A percentile compares a stretch with the other conserved stretches of the same genome.
These are phyloP conservation scores for Hypocrella siamensis DNA, from an alignment of 2,329 filamentous ascomycete genomes.

Conservation along the genomic window DNA sequence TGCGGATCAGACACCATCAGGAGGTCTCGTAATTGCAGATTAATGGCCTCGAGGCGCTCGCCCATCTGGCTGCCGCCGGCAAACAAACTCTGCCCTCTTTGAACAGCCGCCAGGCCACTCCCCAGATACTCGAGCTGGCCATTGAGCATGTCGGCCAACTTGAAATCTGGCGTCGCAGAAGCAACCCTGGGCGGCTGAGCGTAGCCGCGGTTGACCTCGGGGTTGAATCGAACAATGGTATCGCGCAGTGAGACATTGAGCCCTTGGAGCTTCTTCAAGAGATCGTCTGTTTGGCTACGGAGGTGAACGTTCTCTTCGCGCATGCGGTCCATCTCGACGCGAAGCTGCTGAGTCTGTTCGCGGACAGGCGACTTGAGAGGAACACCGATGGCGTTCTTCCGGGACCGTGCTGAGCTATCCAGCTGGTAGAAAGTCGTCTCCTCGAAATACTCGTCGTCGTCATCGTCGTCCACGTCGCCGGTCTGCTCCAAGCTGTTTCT, in stretches of 20 bases:
- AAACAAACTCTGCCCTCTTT: constrained; percentile 35
- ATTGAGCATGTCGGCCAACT: constrained; percentile 30
- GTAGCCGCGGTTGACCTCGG: constrained; percentile 33
- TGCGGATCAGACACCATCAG: constrained; percentile 31
- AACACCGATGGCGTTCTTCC: constrained; percentile 35
- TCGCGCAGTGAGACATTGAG: constrained; percentile 53
- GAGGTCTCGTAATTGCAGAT: constrained; percentile 45
- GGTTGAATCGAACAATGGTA: constrained; percentile 49
- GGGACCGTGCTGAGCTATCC: constrained; percentile 40
- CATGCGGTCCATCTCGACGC: constrained; percentile 28
- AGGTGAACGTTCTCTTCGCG: constrained; percentile 29
- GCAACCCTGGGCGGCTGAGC: constrained; percentile 22
- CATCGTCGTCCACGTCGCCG: constrained; percentile 26
- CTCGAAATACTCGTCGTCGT: constrained; percentile 51
- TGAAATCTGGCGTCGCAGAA: constrained; percentile 11
- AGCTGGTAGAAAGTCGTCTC: constrained; percentile 60
- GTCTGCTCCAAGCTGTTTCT: constrained; percentile 40
- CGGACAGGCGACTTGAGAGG: constrained; percentile 41
- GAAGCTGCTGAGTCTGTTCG: constrained; percentile 35
- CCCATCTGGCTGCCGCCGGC: constrained; percentile 21
- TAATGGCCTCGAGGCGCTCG: constrained; percentile 44
- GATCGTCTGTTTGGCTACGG: constrained; percentile 14
- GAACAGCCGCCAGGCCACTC: constrained; percentile 44
- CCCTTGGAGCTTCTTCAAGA: constrained; percentile 42
- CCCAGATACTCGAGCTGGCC: constrained; percentile 58